Conservation (phyloP, 257 asterid genomes). For the Rehmannia glutinosa region DNA sequence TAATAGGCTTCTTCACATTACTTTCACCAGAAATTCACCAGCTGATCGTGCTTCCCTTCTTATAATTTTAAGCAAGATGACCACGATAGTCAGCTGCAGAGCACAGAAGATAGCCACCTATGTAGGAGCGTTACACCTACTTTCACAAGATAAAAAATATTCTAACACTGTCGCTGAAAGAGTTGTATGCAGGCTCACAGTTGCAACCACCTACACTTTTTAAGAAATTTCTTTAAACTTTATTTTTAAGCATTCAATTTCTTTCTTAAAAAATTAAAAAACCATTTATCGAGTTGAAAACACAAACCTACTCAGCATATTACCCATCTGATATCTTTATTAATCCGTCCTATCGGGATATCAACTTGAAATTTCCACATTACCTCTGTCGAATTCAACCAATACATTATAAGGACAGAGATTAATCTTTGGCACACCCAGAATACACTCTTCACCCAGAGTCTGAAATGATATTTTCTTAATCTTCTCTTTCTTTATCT, state of each 20-base stretch:
- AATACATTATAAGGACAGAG: not conserved
- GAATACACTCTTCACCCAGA: not conserved
- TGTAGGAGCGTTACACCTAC: not conserved
- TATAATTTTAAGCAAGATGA: too few species aligned
- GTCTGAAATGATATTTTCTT: not conserved
- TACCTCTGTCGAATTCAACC: not conserved
- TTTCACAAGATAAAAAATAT: not conserved
- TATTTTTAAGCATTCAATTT: too few species aligned
- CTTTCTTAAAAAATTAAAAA: not conserved
- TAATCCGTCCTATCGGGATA: not conserved
- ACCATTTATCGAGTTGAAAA: not conserved
- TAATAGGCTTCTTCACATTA: too few species aligned
- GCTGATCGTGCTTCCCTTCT: not conserved
- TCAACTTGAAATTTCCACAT: not conserved
- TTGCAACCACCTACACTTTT: not conserved
- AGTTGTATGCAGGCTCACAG: not conserved
- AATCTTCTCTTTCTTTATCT: not conserved
- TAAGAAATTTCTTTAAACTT: too few species aligned
- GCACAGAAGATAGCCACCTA: not conserved
- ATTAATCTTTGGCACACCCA: not conserved
- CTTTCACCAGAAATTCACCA: too few species aligned
- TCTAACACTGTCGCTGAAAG: not conserved
- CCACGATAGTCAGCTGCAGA: too few species aligned
- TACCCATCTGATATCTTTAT: not conserved
- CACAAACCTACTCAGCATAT: not conserved